Conservation (phyloP, 2,329 filamentous ascomycete species). For the Cylindrodendrum hubeiense region DNA sequence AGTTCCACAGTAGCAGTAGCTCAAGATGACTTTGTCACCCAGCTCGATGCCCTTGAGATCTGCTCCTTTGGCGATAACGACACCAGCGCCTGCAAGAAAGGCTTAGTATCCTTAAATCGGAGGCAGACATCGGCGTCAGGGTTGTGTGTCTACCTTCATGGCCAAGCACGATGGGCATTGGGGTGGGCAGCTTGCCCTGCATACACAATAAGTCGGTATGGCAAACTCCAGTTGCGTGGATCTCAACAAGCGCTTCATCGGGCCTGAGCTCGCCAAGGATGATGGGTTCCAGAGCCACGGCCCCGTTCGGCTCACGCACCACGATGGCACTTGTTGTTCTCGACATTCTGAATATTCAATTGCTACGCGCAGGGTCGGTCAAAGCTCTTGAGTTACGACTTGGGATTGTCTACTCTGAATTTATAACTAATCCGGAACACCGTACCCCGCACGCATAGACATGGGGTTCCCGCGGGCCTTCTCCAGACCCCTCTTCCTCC, state of each 20-base stretch:
- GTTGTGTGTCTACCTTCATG: slow-evolving; percentile 50
- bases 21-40: slow-evolving; percentile 27
- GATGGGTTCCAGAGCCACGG: background rate
- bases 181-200: slow-evolving; percentile 13
- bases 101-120: background rate
- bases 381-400: background rate
- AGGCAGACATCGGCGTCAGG: background rate
- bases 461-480: no score
- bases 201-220: slow-evolving; percentile 59
- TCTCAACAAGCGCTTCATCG: slow-evolving; percentile 29
- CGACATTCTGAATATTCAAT: background rate
- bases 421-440: background rate
- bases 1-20: slow-evolving; percentile 18
- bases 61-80: slow-evolving; percentile 19
- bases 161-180: slow-evolving; percentile 21
- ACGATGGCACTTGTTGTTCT: background rate
- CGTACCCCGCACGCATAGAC: no score
- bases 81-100: slow-evolving; percentile 23
- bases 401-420: background rate
- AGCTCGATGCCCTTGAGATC: background rate
- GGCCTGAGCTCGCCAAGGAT: background rate
- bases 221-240: slow-evolving; percentile 29
- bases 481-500: no score
- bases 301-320: background rate
- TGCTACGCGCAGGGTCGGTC: background rate